phyloP scores from a whole-genome alignment of 2,329 filamentous ascomycete species.

The Teratosphaeria destructans region DNA sequence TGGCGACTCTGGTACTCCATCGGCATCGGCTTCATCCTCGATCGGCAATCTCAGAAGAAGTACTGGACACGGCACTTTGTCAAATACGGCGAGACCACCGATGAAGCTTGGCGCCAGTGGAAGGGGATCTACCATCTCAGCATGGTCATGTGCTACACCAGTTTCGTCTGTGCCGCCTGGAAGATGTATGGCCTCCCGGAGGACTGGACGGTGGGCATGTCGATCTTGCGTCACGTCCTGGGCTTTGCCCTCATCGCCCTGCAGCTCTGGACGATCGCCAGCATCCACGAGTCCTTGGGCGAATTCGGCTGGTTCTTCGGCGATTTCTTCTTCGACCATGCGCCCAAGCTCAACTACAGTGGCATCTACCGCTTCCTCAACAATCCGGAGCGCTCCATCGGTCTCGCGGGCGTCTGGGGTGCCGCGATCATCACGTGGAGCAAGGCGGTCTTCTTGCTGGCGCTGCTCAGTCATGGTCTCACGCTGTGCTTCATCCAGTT shows the following conservation, averaged over 20 bases:
- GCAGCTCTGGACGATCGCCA: slow-evolving; percentile 85
- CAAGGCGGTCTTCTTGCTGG: slow-evolving; percentile 73
- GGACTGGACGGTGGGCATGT: slow-evolving; percentile 80
- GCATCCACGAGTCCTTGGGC: slow-evolving; percentile 88
- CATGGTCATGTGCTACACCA: slow-evolving; percentile 79
- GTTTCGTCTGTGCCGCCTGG: slow-evolving; percentile 84
- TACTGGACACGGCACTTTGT: slow-evolving; percentile 95
- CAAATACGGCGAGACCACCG: slow-evolving; percentile 83
- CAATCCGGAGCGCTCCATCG: slow-evolving; percentile 90
- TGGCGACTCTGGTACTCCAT: slow-evolving; percentile 91
- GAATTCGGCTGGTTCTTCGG: slow-evolving; percentile 99
- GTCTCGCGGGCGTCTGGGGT: slow-evolving; percentile 91
- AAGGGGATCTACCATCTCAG: slow-evolving; percentile 91
- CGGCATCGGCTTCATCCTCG: slow-evolving; percentile 75
- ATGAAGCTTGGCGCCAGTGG: slow-evolving; percentile 96
- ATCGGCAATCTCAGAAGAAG: slow-evolving; percentile 79
- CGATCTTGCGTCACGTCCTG: slow-evolving; percentile 75
- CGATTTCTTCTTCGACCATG: slow-evolving; percentile 93
- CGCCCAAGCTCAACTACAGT: slow-evolving; percentile 82
- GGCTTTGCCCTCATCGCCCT: slow-evolving; percentile 71
- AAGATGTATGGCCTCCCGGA: slow-evolving; percentile 87
- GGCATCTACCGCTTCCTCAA: slow-evolving; percentile 98
- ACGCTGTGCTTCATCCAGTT: slow-evolving; percentile 83
- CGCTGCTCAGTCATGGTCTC: slow-evolving; percentile 73
- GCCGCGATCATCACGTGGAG: slow-evolving; percentile 89